phyloP scores from a whole-genome alignment of 192 early-diverging fungal genomes.

The Hyaloraphidium curvatum region DNA sequence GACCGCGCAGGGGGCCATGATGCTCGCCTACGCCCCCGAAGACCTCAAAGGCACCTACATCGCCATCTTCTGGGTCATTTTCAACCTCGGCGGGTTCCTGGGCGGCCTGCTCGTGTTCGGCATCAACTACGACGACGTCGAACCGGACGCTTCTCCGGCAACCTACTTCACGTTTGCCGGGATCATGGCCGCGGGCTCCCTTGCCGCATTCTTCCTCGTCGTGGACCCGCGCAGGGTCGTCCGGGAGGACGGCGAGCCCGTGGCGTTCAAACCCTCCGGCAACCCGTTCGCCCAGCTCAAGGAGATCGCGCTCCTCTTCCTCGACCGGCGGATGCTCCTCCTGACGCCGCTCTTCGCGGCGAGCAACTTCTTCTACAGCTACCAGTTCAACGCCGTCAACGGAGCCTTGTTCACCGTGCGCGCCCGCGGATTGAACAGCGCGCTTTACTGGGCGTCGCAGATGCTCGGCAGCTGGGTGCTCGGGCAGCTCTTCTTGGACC shows the following conservation, averaged over 20 bases:
- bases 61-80: slow-evolving; percentile 73
- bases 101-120: slow-evolving; percentile 56
- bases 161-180: slow-evolving; percentile 52
- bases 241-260: slow-evolving; percentile 45
- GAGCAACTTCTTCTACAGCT: slow-evolving; percentile 66
- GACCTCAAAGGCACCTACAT: slow-evolving; percentile 65
- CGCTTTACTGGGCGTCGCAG: slow-evolving; percentile 59
- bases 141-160: slow-evolving; percentile 26
- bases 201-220: slow-evolving; percentile 34
- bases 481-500: slow-evolving; percentile 51
- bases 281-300: slow-evolving; percentile 32
- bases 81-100: slow-evolving; percentile 60
- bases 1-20: slow-evolving; percentile 52
- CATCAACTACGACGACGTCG: slow-evolving; percentile 36
- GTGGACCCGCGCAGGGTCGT: slow-evolving; percentile 34
- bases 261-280: slow-evolving; percentile 47
- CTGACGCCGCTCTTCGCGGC: slow-evolving; percentile 47
- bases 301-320: slow-evolving; percentile 34
- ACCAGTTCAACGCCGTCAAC: slow-evolving; percentile 38
- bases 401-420: slow-evolving; percentile 44
- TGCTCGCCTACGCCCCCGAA: slow-evolving; percentile 70
- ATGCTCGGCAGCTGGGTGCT: slow-evolving; percentile 43
- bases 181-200: slow-evolving; percentile 40
- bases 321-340: slow-evolving; percentile 41
- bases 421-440: slow-evolving; percentile 49